Evolutionary conservation across 2,329 filamentous ascomycete genomes (phyloP), one percentile per base, ranked within the genome.

Genomic region (Xylariomycetidae sp.): DNA sequence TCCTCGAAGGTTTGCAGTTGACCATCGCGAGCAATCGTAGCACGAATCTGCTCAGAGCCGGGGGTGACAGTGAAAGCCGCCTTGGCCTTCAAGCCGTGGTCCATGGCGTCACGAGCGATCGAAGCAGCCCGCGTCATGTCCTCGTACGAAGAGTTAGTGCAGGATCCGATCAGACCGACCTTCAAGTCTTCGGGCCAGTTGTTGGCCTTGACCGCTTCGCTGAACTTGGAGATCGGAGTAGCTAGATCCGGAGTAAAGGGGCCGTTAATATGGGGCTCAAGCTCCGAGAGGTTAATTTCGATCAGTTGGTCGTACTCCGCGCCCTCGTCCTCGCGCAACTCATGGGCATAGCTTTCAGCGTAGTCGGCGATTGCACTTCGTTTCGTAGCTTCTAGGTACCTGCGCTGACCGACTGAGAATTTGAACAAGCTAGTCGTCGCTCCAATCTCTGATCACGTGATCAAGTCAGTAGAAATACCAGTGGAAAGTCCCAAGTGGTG

Each of bases 221-320:
- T 88, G 72, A 97, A 95, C 73, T 96, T 92, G 69, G 88, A 95
- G 63, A 98, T 94, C 32, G 92, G 92, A 6, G 92, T 97, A 36
- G 88, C 89, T 68, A 98, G 75, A 79, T 98, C 92, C 42, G 92
- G 92, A 17, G 92, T 98, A 79, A 97, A 97, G 46, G 92, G 92
- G 48, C 92, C 92, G 73, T 98, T 98, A 72, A 98, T 88, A 63
- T 97, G 88, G 49, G 92, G 92, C 74, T 98, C 92, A 30, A 98
- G 83, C 66, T 90, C 85, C 38, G 79, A 84, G 35, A 98, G 79
- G 74, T 98, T 90, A 69, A 98, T 87, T 70, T 96, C 90, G 56
- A 97, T 88, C 49, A 96, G 66, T 69, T 97, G 77, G 64, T 98
- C 92, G 65, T 97, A 98, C 67, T 97, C 82, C 49, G 87, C 86